A percentile compares a stretch with the other conserved stretches of the same genome.
Evolutionary conservation across 2,329 filamentous ascomycete genomes (phyloP).

Genomic region (Beauveria sp.): DNA sequence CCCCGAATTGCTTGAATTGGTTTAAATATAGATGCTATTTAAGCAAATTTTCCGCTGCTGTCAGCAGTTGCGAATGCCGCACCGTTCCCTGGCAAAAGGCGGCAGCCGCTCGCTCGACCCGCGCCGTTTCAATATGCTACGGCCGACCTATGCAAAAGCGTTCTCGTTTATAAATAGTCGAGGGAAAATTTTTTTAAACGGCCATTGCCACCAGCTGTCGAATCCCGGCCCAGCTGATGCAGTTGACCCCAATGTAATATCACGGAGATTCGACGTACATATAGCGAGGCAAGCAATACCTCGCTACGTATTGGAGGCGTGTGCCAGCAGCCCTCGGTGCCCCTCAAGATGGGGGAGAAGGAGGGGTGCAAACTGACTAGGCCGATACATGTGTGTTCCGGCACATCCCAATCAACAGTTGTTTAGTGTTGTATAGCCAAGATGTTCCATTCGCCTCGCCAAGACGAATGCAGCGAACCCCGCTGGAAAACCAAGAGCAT

Average conservation of each 20-base stretch:
- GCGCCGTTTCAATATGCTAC: background rate
- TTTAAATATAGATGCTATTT: no score
- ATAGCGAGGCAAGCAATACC: no score
- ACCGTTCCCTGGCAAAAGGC: background rate
- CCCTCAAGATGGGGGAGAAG: background rate
- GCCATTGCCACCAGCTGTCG: no score
- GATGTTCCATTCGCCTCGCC: background rate
- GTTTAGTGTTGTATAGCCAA: background rate
- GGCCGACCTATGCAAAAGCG: background rate
- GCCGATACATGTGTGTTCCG: background rate
- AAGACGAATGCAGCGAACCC: conserved; percentile 1
- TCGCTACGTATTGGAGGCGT: background rate
- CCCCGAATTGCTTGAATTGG: no score
- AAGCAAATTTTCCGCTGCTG: background rate
- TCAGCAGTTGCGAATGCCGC: background rate
- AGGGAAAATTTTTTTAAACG: no score
- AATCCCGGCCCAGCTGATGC: no score
- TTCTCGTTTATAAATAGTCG: background rate
- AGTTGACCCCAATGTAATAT: no score
- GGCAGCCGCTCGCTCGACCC: background rate
- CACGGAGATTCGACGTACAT: no score
- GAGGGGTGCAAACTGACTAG: background rate
- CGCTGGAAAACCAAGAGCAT: background rate
- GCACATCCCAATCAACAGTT: background rate
- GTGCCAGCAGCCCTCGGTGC: background rate